Evolutionary conservation across 495 filamentous ascomycete species (phyloP), one percentile per base, ranked within the genome.

Genomic region (Aspergillus taichungensis): DNA sequence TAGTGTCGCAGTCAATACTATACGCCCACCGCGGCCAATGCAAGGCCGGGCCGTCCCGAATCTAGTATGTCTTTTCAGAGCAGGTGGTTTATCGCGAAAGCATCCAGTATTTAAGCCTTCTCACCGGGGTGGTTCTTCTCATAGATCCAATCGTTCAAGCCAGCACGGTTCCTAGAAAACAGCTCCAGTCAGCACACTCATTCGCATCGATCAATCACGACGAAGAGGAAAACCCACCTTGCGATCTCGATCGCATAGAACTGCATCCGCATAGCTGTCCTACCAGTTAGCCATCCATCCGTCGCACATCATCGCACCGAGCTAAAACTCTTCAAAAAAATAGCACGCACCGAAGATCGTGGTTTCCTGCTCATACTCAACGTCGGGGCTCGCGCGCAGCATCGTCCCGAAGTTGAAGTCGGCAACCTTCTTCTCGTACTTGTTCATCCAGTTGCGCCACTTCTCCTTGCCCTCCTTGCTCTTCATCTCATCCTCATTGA

Each of bases 321-420:
- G 29, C 54, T 18, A 49, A 36, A 18, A 35, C 7, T 12, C 11
- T 6, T 30, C 11, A 30, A 36, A 31, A 38, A 37, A 6, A 13
- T 10, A 32, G 3, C 32, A 50, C 51, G 48, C 42, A 66, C 67
- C 64, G 61, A 99, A 97, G 40, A 99, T 95, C 3, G 90, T 95
- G 48, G 82, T 88, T 37, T 94, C 76, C 67, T 92, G 72, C 30
- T 83, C 84, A 57, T 96, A 96, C 62, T 97, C 94, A 30, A 53
- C 74, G 55, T 83, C 85, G 8, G 90, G 77, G 57, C 81, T 87
- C 37, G 76, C 68, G 27, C 92, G 76, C 53, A 99, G 50, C 73
- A 99, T 85, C 5, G 92, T 95, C 37, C 92, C 92, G 66, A 96
- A 99, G 72, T 95, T 99, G 75, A 80, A 99, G 63, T 97, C 94